Evolutionary conservation across 2,329 filamentous ascomycete species (phyloP).

Genomic region (Aspergillus fumigatus): DNA sequence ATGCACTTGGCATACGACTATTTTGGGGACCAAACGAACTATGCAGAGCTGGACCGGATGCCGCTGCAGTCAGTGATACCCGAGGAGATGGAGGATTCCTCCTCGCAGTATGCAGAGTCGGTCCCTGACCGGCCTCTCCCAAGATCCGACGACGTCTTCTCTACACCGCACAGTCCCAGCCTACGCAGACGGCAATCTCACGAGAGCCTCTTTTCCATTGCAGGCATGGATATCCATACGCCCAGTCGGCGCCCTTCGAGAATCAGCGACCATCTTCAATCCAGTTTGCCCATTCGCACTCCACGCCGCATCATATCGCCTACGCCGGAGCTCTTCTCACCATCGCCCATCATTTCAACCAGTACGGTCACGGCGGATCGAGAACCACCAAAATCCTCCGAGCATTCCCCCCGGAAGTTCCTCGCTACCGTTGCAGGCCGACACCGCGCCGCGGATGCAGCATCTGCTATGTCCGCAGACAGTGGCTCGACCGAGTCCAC

Average conservation of each 20-base stretch:
- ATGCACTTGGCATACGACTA: constrained; percentile 10
- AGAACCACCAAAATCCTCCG: constrained; percentile 17
- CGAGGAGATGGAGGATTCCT: constrained; percentile 35
- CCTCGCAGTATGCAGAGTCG: constrained; percentile 14
- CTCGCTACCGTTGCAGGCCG: constrained; percentile 33
- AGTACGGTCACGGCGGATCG: constrained; percentile 33
- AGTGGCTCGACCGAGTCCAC: constrained; percentile 18
- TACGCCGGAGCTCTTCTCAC: constrained; percentile 37
- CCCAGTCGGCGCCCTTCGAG: constrained; percentile 72
- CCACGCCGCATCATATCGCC: constrained; percentile 46
- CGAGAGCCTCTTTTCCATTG: constrained; percentile 82
- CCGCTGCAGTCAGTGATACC: constrained; percentile 32
- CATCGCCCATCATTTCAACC: constrained; percentile 35
- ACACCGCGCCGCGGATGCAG: constrained; percentile 10
- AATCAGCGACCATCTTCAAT: constrained; percentile 52
- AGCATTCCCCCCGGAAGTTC: constrained; percentile 28
- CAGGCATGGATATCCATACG: constrained; percentile 85
- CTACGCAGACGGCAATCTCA: constrained; percentile 70
- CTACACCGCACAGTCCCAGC: constrained; percentile 30
- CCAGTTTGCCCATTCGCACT: constrained; percentile 37
- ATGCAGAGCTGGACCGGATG: constrained; percentile 14
- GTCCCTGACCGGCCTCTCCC: constrained; percentile 8
- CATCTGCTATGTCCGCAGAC: constrained; percentile 22
- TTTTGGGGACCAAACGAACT: constrained; percentile 17
- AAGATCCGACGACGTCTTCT: constrained; percentile 20